Evolutionary conservation across 2,329 filamentous ascomycete species (phyloP).

Genomic region (Helotiales sp.): DNA sequence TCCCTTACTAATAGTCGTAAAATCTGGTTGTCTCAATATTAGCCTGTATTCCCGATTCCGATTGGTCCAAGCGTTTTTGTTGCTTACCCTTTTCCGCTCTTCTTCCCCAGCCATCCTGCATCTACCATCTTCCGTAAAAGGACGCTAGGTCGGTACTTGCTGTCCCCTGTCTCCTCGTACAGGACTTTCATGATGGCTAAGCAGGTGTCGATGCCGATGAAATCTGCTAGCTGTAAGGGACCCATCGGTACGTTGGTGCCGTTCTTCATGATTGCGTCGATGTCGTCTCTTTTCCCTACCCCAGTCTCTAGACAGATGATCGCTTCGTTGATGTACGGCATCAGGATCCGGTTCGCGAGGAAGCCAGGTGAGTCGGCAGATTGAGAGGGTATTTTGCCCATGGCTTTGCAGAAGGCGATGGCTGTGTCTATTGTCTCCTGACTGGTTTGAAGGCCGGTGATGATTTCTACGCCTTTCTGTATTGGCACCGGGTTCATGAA

Average conservation of each 20-base stretch:
- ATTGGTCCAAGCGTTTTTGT: neutral
- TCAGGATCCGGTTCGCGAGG: slow-evolving; percentile 92
- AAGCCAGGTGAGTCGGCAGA: slow-evolving; percentile 93
- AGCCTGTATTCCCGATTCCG: slow-evolving; percentile 11
- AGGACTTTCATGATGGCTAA: slow-evolving; percentile 96
- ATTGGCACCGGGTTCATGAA: slow-evolving; percentile 99
- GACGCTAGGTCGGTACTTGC: slow-evolving; percentile 90
- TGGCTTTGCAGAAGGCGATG: slow-evolving; percentile 80
- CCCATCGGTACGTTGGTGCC: slow-evolving; percentile 99
- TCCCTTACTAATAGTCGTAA: slow-evolving; percentile 33
- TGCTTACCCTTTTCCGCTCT: slow-evolving; percentile 77
- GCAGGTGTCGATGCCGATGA: slow-evolving; percentile 96
- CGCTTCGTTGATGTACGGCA: slow-evolving; percentile 99
- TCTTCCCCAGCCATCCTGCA: slow-evolving; percentile 97
- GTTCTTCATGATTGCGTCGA: slow-evolving; percentile 99
- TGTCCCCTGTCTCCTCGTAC: slow-evolving; percentile 87
- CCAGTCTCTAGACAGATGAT: slow-evolving; percentile 94
- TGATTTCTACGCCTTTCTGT: slow-evolving; percentile 97
- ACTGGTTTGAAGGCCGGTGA: slow-evolving; percentile 89
- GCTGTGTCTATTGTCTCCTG: slow-evolving; percentile 78
- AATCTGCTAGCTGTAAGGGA: slow-evolving; percentile 88
- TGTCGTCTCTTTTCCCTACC: slow-evolving; percentile 84
- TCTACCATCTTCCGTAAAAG: slow-evolving; percentile 94
- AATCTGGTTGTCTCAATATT: slow-evolving; percentile 26
- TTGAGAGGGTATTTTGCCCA: slow-evolving; percentile 89